Conservation (phyloP, 345 rosid species). For the Theobroma cacao region DNA sequence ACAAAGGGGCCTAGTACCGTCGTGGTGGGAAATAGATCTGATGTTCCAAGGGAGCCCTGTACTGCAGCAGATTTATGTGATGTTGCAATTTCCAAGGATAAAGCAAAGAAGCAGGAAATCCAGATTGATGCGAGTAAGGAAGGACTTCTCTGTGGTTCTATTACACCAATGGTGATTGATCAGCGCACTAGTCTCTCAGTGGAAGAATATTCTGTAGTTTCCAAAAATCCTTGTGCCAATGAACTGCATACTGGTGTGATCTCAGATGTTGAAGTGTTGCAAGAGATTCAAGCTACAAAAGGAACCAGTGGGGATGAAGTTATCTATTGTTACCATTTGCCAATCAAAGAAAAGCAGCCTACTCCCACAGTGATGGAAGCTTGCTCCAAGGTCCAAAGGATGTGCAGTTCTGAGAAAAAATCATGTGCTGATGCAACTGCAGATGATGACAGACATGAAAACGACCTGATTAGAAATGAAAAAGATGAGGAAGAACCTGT, state of each 20-base stretch:
- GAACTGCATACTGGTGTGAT: constrained; percentile 15
- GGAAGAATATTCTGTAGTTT: constrained; percentile 20
- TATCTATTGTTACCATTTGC: constrained; percentile 2
- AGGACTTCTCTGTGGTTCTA: constrained; percentile 22
- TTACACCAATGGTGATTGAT: constrained; percentile 23
- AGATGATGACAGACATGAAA: constrained; percentile 28
- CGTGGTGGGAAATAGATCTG: constrained; percentile 22
- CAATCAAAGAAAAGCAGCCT: constrained; percentile 4
- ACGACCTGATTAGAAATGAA: constrained; percentile 11
- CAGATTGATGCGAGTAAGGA: constrained; percentile 18
- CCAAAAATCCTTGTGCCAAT: constrained; percentile 12
- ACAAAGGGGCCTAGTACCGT: constrained; percentile 1
- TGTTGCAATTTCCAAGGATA: constrained; percentile 12
- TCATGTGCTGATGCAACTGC: constrained; percentile 18
- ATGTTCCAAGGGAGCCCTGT: constrained; percentile 14
- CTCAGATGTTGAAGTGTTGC: background rate
- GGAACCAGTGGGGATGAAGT: constrained; percentile 11
- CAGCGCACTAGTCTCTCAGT: constrained; percentile 14
- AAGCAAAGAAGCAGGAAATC: constrained; percentile 13
- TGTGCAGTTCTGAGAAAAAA: constrained; percentile 23
- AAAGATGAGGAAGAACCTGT: constrained; percentile 25
- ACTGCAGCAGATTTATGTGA: constrained; percentile 10
- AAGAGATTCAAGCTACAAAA: constrained; percentile 4
- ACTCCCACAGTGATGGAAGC: constrained; percentile 20
- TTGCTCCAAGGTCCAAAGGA: constrained; percentile 26